phyloP scores from a whole-genome alignment of 108 stramenopile species.

The Craspedostauros australis region DNA sequence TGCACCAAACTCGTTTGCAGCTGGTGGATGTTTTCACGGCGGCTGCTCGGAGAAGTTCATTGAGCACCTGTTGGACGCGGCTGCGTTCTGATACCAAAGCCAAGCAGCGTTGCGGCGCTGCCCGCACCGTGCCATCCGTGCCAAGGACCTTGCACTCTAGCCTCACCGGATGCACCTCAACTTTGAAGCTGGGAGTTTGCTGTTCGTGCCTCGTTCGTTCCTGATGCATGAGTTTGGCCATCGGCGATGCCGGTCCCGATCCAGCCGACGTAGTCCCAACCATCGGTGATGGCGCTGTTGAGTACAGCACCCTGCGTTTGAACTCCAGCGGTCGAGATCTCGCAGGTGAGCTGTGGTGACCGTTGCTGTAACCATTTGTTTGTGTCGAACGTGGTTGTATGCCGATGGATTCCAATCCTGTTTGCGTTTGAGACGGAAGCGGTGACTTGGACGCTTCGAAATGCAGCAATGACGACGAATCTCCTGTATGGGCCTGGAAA shows the following conservation, averaged over 20 bases:
- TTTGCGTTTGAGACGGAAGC: background rate
- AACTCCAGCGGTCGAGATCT: slow-evolving; percentile 60
- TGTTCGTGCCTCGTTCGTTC: slow-evolving; percentile 8
- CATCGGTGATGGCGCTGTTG: too few species aligned
- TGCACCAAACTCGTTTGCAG: slow-evolving; percentile 59
- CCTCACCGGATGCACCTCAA: slow-evolving; percentile 69
- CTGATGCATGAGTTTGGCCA: slow-evolving; percentile 41
- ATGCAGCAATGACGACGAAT: too few species aligned
- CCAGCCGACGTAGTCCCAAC: too few species aligned
- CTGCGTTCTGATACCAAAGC: slow-evolving; percentile 48
- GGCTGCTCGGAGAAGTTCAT: slow-evolving; percentile 39
- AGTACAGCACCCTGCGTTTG: slow-evolving; percentile 37
- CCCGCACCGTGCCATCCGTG: background rate
- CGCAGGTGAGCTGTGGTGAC: background rate
- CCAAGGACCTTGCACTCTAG: slow-evolving; percentile 44
- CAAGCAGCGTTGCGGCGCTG: slow-evolving; percentile 27
- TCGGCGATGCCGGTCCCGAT: slow-evolving; percentile 22
- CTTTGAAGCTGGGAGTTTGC: slow-evolving; percentile 9
- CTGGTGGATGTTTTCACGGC: slow-evolving; percentile 43
- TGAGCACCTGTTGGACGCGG: slow-evolving; percentile 30
- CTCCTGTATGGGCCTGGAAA: slow-evolving; percentile 38
- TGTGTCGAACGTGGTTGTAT: too few species aligned
- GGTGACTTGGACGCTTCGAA: too few species aligned
- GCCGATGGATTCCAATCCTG: background rate
- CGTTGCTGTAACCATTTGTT: background rate